Evolutionary conservation across 2,329 filamentous ascomycete genomes (phyloP).

Genomic region (Paraphaeosphaeria minitans): DNA sequence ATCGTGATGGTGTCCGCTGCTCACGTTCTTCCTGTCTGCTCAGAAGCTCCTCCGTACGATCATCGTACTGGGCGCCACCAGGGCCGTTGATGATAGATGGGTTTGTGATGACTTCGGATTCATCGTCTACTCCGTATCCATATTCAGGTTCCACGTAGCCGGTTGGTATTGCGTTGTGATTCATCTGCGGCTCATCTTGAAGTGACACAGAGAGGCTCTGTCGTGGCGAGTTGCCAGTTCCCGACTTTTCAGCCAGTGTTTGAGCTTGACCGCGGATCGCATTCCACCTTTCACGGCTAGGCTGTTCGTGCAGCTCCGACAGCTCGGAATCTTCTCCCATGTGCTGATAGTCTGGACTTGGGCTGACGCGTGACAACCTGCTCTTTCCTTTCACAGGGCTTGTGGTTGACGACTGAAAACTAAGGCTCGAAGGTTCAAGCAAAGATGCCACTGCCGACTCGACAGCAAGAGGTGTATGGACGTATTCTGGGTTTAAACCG

Average conservation of each 20-base stretch:
- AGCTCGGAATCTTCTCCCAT: slow-evolving; percentile 28
- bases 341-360: slow-evolving; percentile 52
- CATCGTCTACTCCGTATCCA: slow-evolving; percentile 62
- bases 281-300: slow-evolving; percentile 42
- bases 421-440: slow-evolving; percentile 81
- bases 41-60: slow-evolving; percentile 45
- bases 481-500: slow-evolving; percentile 75
- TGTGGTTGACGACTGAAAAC: slow-evolving; percentile 45
- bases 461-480: slow-evolving; percentile 73
- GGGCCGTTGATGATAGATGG: slow-evolving; percentile 82
- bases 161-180: slow-evolving; percentile 72
- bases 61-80: slow-evolving; percentile 58
- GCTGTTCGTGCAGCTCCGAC: slow-evolving; percentile 29
- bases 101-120: slow-evolving; percentile 77
- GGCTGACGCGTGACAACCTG: slow-evolving; percentile 19
- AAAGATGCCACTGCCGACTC: slow-evolving; percentile 92
- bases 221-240: slow-evolving; percentile 55
- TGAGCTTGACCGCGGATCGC: slow-evolving; percentile 51
- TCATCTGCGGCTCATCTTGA: slow-evolving; percentile 61
- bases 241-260: slow-evolving; percentile 34
- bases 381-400: slow-evolving; percentile 29
- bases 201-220: slow-evolving; percentile 60
- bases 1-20: slow-evolving; percentile 34
- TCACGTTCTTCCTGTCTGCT: slow-evolving; percentile 42
- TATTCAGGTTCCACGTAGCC: slow-evolving; percentile 76